Conservation (phyloP, 768 basidiomycete genomes). For the Russula griseocarnosa region DNA sequence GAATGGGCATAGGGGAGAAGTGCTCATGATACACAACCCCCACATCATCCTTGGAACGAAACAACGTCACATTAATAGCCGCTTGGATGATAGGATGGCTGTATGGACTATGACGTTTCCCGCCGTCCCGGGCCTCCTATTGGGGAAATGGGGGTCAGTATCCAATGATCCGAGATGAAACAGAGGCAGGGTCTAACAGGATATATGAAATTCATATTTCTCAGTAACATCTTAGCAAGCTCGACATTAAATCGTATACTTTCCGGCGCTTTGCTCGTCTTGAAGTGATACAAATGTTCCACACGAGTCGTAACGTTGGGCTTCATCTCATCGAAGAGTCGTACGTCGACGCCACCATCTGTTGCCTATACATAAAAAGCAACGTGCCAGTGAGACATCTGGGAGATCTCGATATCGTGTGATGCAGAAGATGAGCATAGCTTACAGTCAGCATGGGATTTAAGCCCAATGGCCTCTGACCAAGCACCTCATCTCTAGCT, state of each 20-base stretch:
- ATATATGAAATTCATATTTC: constrained; percentile 16
- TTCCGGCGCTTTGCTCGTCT: not conserved
- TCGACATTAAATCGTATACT: constrained; percentile 1
- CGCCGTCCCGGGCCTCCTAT: not conserved
- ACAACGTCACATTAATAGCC: constrained; percentile 2
- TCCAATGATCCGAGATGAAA: not conserved
- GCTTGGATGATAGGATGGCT: constrained; percentile 6
- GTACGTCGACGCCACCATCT: not conserved
- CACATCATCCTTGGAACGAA: not conserved
- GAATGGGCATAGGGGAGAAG: constrained; percentile 11
- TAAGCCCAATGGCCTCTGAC: not conserved
- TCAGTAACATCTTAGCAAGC: constrained; percentile 8
- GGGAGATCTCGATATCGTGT: not conserved
- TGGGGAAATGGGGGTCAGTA: not conserved
- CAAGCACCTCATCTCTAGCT: not conserved
- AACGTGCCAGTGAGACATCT: not conserved
- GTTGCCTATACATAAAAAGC: not conserved
- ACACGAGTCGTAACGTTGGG: constrained; percentile 5
- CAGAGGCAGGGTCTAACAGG: not conserved
- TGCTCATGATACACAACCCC: not conserved
- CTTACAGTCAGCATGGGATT: not conserved
- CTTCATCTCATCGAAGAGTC: not conserved
- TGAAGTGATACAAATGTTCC: constrained; percentile 4
- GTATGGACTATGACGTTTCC: constrained; percentile 1
- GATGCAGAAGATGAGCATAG: not conserved